Evolutionary conservation across 202 grass and related monocot genomes (phyloP).

Genomic region (Carex arenaria): DNA sequence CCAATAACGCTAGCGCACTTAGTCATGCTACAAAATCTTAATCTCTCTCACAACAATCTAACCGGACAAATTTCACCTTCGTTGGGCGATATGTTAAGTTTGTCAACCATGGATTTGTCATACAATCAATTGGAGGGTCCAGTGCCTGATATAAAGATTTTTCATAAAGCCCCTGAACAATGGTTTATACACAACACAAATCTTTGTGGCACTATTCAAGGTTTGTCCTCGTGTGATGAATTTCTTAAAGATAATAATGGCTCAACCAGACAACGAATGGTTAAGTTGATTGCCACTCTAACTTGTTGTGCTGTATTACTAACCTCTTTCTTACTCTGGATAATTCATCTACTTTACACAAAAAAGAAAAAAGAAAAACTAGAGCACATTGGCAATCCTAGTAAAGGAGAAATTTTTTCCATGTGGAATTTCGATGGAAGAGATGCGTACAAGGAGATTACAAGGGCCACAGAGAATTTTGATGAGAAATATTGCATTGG

Average conservation of each 20-base stretch:
- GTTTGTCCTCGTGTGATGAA: not conserved
- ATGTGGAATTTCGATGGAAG: slow-evolving; percentile 2
- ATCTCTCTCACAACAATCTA: not conserved
- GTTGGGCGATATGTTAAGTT: not conserved
- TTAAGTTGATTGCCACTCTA: not conserved
- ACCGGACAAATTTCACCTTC: not conserved
- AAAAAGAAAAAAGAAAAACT: not conserved
- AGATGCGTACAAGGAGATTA: slow-evolving; percentile 4
- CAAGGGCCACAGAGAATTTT: slow-evolving; percentile 27
- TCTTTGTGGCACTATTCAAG: not conserved
- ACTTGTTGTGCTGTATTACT: not conserved
- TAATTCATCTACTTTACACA: not conserved
- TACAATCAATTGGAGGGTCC: not conserved
- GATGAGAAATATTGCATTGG: slow-evolving; percentile 38
- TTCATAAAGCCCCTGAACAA: not conserved
- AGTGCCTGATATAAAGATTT: not conserved
- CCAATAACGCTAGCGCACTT: not conserved
- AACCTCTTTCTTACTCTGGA: not conserved
- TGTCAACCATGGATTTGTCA: slow-evolving; percentile 6
- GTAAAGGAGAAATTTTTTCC: not conserved
- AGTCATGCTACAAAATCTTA: not conserved
- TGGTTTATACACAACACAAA: slow-evolving; percentile 6
- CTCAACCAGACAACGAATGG: not conserved
- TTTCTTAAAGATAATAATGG: not conserved
- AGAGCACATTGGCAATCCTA: not conserved